These are phyloP conservation scores for Sphagnurus paluster DNA, from an alignment of 1,284 basidiomycete species.

Conservation along the genomic window DNA sequence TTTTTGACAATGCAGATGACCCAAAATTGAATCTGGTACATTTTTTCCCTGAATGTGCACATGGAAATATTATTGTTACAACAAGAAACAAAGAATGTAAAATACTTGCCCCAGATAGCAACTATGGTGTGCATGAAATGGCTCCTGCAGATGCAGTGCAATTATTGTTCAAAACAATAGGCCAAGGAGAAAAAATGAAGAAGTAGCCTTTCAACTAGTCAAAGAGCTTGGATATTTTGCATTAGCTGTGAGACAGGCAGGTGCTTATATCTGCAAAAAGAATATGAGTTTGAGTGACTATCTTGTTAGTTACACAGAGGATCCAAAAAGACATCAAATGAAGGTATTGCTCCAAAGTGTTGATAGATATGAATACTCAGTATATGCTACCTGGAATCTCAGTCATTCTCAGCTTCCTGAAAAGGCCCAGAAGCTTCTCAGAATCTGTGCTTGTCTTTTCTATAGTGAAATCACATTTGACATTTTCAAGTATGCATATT, in stretches of 20 bases:
- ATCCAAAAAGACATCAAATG: not conserved
- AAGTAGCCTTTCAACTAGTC: slow-evolving; percentile 1
- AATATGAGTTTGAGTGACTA: slow-evolving; percentile 3
- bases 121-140: not conserved
- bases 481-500: not conserved
- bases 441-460: not conserved
- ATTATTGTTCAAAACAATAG: not conserved
- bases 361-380: not conserved
- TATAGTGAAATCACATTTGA: not conserved
- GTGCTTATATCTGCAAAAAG: too few relatives aligned
- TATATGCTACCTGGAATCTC: slow-evolving; percentile 7
- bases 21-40: not conserved
- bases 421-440: not conserved
- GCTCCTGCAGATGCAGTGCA: slow-evolving; percentile 1
- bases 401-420: not conserved
- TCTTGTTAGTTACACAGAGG: not conserved
- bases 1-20: slow-evolving; percentile 14
- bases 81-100: slow-evolving; percentile 1
- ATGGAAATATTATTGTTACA: slow-evolving; percentile 14
- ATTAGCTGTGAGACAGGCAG: slow-evolving; percentile 12
- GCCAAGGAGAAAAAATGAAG: not conserved
- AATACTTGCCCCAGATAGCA: not conserved
- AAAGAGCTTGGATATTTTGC: slow-evolving; percentile 4
- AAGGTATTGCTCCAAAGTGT: not conserved
- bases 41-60: slow-evolving; percentile 3